Evolutionary conservation across 176 grass and related monocot species (phyloP), one percentile per base, ranked within the genome.

Genomic region (Raddia guianensis): DNA sequence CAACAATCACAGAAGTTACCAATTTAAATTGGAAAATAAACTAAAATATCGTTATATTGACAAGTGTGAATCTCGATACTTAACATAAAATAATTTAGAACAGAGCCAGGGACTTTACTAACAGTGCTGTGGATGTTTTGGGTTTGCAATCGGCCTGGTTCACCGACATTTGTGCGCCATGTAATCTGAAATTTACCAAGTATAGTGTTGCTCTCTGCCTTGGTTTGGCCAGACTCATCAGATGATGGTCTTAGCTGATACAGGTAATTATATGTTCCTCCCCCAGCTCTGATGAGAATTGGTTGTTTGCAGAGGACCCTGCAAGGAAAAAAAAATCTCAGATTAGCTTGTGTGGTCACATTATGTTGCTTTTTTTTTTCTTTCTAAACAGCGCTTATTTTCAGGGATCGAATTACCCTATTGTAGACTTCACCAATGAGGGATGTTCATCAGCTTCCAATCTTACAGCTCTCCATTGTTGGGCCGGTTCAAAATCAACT

Each of bases 101-200:
- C 12, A 78, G 63, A 85, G 70, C 5, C 49, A 81, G 76, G 65
- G 82, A 47, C 20, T 75, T 71, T 80, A 84, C 89, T 94, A 58
- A 94, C 89, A 62, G 91, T 99, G 88, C 87, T 91, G 91, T 95
- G 89, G 65, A 99, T 99, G 72, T 93, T 95, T 68, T 94, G 92
- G 88, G 96, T 99, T 70, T 99, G 96, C 67, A 99, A 75, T 50
- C 96, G 96, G 72, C 96, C 96, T 67, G 96, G 90, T 93, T 99
- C 96, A 49, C 96, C 96, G 60, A 99, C 91, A 84, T 95, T 99
- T 15, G 90, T 91, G 45, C 86, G 88, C 96, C 96, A 99, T 79
- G 96, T 99, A 88, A 99, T 95, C 76, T 99, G 96, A 91, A 99
- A 95, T 93, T 99, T 99, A 84, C 96, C 96, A 76, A 99, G 96